Evolutionary conservation across 2,329 filamentous ascomycete genomes (phyloP).

Genomic region (Penicillium freii): DNA sequence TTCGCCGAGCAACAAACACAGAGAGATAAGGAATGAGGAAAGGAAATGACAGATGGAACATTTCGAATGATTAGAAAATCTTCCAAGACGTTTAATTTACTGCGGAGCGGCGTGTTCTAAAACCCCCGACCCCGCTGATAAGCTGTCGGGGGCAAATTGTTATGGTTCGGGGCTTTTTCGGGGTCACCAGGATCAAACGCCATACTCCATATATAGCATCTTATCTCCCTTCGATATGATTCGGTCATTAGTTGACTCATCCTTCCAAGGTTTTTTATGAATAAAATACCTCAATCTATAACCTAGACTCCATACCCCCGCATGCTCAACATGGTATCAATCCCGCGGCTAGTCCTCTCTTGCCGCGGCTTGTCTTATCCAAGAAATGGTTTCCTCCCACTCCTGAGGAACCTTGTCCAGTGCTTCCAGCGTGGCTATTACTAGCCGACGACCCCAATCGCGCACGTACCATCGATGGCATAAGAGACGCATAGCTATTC

Average conservation of each 20-base stretch:
- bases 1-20: no score
- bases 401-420: conserved; percentile 27
- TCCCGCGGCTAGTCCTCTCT: conserved; percentile 9
- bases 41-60: neutral
- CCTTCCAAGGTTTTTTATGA: no score
- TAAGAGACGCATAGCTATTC: conserved; percentile 32
- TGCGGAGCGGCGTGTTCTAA: neutral
- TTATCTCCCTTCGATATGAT: neutral
- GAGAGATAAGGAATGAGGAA: neutral
- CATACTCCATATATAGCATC: neutral
- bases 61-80: neutral
- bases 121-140: conserved; percentile 12
- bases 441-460: conserved; percentile 32
- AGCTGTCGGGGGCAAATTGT: neutral
- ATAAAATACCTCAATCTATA: neutral
- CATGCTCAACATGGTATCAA: neutral
- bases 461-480: conserved; percentile 35
- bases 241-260: neutral
- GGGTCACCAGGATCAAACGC: neutral
- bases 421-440: conserved; percentile 28
- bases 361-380: conserved; percentile 27
- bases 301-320: neutral
- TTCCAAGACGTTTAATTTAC: neutral
- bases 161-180: neutral
- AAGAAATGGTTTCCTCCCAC: conserved; percentile 30